A percentile compares a stretch with the other conserved stretches of the same genome.
Evolutionary conservation across 2,329 filamentous ascomycete species (phyloP).

Genomic region (Colletotrichum echinochloae): DNA sequence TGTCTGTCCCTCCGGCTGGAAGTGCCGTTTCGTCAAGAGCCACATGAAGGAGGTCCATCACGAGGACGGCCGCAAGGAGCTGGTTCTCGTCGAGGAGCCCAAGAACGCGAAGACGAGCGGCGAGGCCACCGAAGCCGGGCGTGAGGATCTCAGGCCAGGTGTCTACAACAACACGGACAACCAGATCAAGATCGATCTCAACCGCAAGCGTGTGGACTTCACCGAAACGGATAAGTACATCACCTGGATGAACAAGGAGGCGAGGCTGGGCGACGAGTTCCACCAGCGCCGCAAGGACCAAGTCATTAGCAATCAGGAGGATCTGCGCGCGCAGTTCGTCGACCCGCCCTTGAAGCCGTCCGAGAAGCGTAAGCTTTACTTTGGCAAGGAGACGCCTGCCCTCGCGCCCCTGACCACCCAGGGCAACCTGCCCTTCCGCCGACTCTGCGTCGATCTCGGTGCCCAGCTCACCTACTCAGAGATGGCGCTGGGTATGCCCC

Average conservation of each 20-base stretch:
- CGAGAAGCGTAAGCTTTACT: constrained; percentile 94
- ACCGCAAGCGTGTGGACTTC: constrained; percentile 77
- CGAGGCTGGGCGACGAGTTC: constrained; percentile 52
- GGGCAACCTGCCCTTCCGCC: constrained; percentile 93
- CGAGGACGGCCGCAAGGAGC: constrained; percentile 84
- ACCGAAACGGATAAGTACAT: constrained; percentile 81
- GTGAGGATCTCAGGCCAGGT: constrained; percentile 68
- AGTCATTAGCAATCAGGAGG: constrained; percentile 63
- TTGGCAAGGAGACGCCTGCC: constrained; percentile 91
- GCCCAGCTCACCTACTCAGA: constrained; percentile 97
- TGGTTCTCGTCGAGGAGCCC: constrained; percentile 72
- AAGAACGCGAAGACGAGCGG: constrained; percentile 50
- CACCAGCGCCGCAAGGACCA: constrained; percentile 57
- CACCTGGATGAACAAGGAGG: constrained; percentile 79
- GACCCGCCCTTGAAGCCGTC: constrained; percentile 90
- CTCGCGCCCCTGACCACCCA: constrained; percentile 97
- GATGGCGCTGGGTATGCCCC: constrained; percentile 93
- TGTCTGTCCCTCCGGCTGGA: constrained; percentile 88
- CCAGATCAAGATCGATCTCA: constrained; percentile 78
- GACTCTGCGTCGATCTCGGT: constrained; percentile 88
- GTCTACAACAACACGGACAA: constrained; percentile 81
- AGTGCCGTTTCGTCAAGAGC: constrained; percentile 89
- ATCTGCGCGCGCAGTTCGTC: constrained; percentile 83
- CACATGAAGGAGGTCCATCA: constrained; percentile 85
- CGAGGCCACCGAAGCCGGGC: constrained; percentile 52